Base-by-base conservation (phyloP, 2,329 filamentous ascomycete genomes). In the Alternaria sp. region DNA sequence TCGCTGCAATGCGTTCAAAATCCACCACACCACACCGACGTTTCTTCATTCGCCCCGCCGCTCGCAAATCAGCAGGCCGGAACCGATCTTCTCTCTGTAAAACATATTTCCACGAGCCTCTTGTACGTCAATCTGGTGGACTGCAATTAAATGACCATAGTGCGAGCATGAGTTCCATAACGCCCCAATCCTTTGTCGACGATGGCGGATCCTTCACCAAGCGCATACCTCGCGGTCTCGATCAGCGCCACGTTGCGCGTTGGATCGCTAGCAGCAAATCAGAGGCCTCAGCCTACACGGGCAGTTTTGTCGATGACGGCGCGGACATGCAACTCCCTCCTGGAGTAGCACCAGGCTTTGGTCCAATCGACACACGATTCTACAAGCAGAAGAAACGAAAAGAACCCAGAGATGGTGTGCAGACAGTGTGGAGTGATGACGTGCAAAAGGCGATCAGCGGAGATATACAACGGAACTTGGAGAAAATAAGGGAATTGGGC, bases 281-380 rank as follows among this genome's bases (percentile, higher is more conserved):
- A 18, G 32, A 57, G 3, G 36, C 51, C 11, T 69, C 69, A 8
- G 36, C 51, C 3, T 73, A 72, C 48, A 70, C 67, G 4, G 64
- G 66, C 18, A 75, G 72, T 57, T 75, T 64, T 47, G 26, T 75
- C 32, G 75, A 77, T 56, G 74, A 76, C 46, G 67, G 70, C 22
- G 65, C 62, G n/a, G 70, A 75, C 51, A 62, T 72, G 32, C 51
- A 65, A 1, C 34, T 49, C 1, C 54, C 38, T 7, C n/a, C 14
- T 8, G 39, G 12, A 3, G 11, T 7, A 39, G 16, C 41, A 16
- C 57, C 62, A 14, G 64, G 66, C 2, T 69, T 74, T n/a, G 71
- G 68, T 1, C n/a, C 24, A 5, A 22, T 70, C 4, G 42, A 74
- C 32, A 18, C 43, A 1, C 28, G 14, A 0, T 72, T 70, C 51